Evolutionary conservation across 768 basidiomycete species (phyloP), one percentile per base, ranked within the genome.

Genomic region (Leccinum rimulosum): DNA sequence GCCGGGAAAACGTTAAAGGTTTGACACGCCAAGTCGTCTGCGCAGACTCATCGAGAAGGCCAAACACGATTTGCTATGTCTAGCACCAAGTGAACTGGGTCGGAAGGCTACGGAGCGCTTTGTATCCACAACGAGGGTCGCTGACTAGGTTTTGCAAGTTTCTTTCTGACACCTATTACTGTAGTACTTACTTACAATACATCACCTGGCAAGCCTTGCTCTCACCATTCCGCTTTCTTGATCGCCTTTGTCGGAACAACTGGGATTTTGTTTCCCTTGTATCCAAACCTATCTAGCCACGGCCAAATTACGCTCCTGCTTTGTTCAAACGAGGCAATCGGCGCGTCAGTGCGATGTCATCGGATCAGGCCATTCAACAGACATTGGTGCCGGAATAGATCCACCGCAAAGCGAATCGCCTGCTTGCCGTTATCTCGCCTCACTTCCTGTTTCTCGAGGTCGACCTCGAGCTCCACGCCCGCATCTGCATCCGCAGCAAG

Each of bases 241-340:
- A 68, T 69, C 50, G 70, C 69, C 68, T 77, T 80, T n/a, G 60
- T 67, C 8, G 76, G 65, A 8, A 71, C 66, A 19, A 85, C 75
- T 2, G 88, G 86, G 55, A 93, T 91, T 71, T 88, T 89, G 47
- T 80, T 83, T 50, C 87, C 89, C 69, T 87, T 81, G 76, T 94
- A 97, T 28, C 94, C 94, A 61, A 96, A 91, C 36, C 96, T 96
- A 69, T 99, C 93, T 71, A 98, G 76, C 97, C 97, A 99, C 6
- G 97, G 91, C 93, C 95, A 98, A 58, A 77, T 71, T 68, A 84
- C 77, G 28, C 85, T 89, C 64, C 97, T 76, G 66, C 82, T 83
- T 68, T 81, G 69, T 81, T 99, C 97, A 67, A 98, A 99, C 47
- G 73, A 65, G 59, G 81, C 78, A 63, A 99, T 97, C n/a, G n/a